Conservation (phyloP, 305 asterid species). For the Solanum hybrid region DNA sequence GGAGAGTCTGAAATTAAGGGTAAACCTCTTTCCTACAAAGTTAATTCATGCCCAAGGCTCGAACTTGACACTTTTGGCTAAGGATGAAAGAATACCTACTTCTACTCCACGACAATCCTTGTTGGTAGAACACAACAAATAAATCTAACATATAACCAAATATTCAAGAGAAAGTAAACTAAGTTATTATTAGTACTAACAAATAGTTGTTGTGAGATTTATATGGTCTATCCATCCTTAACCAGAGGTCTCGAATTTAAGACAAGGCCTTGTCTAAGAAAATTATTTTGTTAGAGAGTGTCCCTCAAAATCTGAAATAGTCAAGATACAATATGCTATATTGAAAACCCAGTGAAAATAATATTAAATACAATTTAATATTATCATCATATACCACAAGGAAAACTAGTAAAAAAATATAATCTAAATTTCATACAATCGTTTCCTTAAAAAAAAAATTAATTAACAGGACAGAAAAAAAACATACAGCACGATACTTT, state of each 20-base stretch:
- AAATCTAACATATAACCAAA: too few relatives aligned
- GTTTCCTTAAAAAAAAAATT: too few relatives aligned
- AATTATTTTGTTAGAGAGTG: too few relatives aligned
- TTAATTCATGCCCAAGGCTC: neutral
- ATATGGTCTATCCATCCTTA: neutral
- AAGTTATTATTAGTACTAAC: too few relatives aligned
- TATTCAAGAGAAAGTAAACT: neutral
- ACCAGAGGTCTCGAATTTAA: neutral
- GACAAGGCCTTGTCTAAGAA: neutral
- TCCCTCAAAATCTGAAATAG: neutral
- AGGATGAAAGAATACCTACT: neutral
- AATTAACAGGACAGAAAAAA: too few relatives aligned
- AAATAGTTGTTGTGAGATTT: neutral
- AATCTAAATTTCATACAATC: too few relatives aligned
- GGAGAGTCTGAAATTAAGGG: too few relatives aligned
- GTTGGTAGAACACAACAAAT: neutral
- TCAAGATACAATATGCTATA: neutral
- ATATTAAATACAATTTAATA: too few relatives aligned
- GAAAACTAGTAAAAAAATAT: neutral
- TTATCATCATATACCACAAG: neutral
- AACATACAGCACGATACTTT: too few relatives aligned
- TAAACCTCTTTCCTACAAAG: too few relatives aligned
- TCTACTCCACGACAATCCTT: neutral
- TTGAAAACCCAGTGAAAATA: neutral
- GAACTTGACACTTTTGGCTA: neutral